phyloP scores from a whole-genome alignment of 305 asterid genomes.

The Fraxinus albicans region DNA sequence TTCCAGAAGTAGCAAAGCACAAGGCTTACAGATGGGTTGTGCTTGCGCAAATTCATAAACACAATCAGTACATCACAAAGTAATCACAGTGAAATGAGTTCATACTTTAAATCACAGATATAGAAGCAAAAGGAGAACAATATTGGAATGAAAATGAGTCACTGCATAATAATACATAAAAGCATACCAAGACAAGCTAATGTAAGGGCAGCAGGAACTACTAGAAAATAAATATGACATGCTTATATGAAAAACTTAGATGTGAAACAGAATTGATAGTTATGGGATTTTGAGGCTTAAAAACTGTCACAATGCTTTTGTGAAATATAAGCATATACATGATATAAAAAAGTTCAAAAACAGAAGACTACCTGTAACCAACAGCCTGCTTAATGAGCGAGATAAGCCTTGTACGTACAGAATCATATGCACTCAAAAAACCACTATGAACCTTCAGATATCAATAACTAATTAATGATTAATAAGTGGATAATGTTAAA shows the following conservation, averaged over 20 bases:
- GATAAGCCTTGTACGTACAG: constrained; percentile 82
- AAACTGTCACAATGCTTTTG: not conserved
- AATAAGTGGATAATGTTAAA: constrained; percentile 21
- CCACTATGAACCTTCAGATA: constrained; percentile 87
- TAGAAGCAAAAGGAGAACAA: not conserved
- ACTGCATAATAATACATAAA: not conserved
- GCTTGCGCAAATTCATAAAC: not conserved
- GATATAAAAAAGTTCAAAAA: not conserved
- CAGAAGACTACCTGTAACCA: constrained; percentile 51
- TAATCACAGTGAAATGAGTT: not conserved
- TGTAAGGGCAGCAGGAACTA: not conserved
- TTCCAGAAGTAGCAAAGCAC: not conserved
- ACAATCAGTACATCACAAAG: not conserved
- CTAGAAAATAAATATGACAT: not conserved
- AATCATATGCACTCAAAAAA: constrained; percentile 91
- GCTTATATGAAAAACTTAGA: not conserved
- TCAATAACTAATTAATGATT: constrained; percentile 5
- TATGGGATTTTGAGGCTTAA: not conserved
- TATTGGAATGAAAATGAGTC: not conserved
- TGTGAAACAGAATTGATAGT: not conserved
- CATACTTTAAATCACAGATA: not conserved
- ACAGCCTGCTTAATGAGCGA: constrained; percentile 76
- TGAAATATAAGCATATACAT: not conserved
- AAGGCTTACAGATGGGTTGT: not conserved
- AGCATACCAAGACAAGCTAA: not conserved